Evolutionary conservation across 1,139 yeast species (phyloP).

Genomic region (Diutina mesorugosa): DNA sequence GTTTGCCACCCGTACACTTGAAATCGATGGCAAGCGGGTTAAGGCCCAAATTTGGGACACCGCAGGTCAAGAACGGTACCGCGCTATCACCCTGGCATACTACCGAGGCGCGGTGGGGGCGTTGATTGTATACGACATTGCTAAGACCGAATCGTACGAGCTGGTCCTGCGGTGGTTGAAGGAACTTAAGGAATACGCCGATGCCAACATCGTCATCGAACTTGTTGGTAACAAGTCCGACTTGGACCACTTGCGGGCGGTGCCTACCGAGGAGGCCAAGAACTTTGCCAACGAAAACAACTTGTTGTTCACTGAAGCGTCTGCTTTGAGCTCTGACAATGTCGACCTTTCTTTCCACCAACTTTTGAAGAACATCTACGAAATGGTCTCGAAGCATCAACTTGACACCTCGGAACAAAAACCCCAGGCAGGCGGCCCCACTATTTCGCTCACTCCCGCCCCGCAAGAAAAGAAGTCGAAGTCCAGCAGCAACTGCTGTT

Average conservation of each 20-base stretch:
- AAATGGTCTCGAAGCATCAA: slow-evolving; percentile 79
- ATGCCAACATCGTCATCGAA: slow-evolving; percentile 91
- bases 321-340: slow-evolving; percentile 89
- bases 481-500: slow-evolving; percentile 56
- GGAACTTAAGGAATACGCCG: slow-evolving; percentile 93
- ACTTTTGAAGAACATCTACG: slow-evolving; percentile 82
- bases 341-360: slow-evolving; percentile 93
- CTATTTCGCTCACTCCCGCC: slow-evolving; percentile 87
- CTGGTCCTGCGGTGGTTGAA: slow-evolving; percentile 91
- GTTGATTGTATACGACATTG: slow-evolving; percentile 85
- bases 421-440: slow-evolving; percentile 52
- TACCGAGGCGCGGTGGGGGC: slow-evolving; percentile 99
- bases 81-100: slow-evolving; percentile 96
- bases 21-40: slow-evolving; percentile 87
- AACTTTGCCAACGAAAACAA: slow-evolving; percentile 91
- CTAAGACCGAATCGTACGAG: slow-evolving; percentile 88
- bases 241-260: slow-evolving; percentile 89
- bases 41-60: slow-evolving; percentile 99
- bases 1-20: slow-evolving; percentile 92
- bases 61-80: slow-evolving; percentile 96
- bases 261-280: slow-evolving; percentile 95
- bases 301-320: slow-evolving; percentile 90
- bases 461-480: slow-evolving; percentile 68
- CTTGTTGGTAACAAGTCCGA: slow-evolving; percentile 92
- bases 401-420: slow-evolving; percentile 51